Evolutionary conservation across 2,329 filamentous ascomycete genomes (phyloP).

Genomic region (Ophiosphaerella korrae): DNA sequence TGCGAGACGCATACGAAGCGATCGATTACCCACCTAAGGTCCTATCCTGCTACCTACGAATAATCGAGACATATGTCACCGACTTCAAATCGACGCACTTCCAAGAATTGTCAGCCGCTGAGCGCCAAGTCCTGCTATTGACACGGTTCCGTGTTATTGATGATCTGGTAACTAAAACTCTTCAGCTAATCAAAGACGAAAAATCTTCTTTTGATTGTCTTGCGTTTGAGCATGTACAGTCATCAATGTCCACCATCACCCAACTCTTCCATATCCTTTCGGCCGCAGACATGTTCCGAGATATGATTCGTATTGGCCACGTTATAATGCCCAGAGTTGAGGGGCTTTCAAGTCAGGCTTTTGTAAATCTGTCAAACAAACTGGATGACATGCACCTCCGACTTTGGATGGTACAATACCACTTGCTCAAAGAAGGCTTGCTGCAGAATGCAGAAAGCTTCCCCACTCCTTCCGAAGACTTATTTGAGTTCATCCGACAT

Average conservation of each 20-base stretch:
- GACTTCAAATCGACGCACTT: constrained; percentile 69
- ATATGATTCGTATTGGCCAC: constrained; percentile 81
- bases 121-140: constrained; percentile 73
- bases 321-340: constrained; percentile 64
- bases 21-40: constrained; percentile 89
- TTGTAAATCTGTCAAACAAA: constrained; percentile 63
- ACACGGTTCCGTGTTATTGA: constrained; percentile 80
- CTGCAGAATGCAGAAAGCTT: constrained; percentile 69
- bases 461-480: constrained; percentile 69
- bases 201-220: constrained; percentile 78
- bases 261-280: constrained; percentile 77
- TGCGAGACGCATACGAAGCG: constrained; percentile 85
- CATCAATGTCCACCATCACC: constrained; percentile 73
- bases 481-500: constrained; percentile 78
- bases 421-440: constrained; percentile 75
- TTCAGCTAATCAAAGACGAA: constrained; percentile 70
- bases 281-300: constrained; percentile 79
- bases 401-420: constrained; percentile 86
- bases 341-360: constrained; percentile 52
- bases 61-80: constrained; percentile 79
- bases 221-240: constrained; percentile 75
- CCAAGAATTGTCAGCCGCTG: constrained; percentile 60
- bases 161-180: constrained; percentile 72
- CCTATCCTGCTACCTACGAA: constrained; percentile 82
- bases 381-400: constrained; percentile 87